Percentiles rank a stretch among this genome's conserved stretches.
phyloP scores from a whole-genome alignment of 2,329 filamentous ascomycete genomes.

The Fusarium xylarioides region DNA sequence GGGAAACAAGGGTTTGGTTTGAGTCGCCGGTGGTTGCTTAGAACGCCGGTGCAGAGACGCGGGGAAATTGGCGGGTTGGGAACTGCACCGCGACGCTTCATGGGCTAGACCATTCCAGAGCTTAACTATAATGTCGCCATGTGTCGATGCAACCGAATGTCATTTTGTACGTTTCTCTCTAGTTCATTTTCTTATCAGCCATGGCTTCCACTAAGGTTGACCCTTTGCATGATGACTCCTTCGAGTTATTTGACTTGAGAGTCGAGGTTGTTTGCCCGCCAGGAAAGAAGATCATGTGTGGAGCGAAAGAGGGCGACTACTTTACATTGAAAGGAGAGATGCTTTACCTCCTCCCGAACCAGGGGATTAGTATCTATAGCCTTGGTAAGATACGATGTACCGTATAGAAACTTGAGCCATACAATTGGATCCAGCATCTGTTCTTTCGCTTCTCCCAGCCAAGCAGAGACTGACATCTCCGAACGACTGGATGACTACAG shows the following conservation, averaged over 20 bases:
- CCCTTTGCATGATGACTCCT: neutral
- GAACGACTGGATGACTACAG: neutral
- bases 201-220: neutral
- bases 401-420: rapidly evolving
- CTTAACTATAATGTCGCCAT: neutral
- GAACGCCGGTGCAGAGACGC: neutral
- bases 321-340: neutral
- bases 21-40: neutral
- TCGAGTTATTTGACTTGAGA: neutral
- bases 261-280: neutral
- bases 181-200: neutral
- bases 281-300: neutral
- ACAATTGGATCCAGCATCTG: neutral
- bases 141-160: rapidly evolving
- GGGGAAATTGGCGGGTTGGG: neutral
- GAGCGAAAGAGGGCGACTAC: neutral
- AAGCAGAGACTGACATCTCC: neutral
- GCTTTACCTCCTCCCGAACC: neutral
- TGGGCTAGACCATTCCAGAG: neutral
- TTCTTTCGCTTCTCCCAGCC: neutral
- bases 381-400: neutral
- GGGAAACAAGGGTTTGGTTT: neutral
- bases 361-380: neutral
- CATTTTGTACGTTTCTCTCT: rapidly evolving
- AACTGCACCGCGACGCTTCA: too few relatives aligned